Evolutionary conservation across 257 asterid genomes (phyloP).

Genomic region (Agastache rugosa): DNA sequence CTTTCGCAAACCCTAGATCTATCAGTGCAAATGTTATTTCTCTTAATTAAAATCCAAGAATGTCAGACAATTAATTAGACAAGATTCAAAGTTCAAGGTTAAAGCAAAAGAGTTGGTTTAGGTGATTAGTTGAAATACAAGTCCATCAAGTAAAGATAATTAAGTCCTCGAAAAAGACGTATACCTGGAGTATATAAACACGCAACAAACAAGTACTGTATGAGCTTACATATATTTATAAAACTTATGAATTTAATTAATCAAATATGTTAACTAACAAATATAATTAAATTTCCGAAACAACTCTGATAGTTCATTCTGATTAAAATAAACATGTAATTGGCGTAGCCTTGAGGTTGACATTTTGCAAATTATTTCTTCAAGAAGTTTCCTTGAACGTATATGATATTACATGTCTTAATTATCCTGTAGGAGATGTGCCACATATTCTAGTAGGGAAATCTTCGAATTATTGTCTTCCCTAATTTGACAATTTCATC

Average conservation of each 20-base stretch:
- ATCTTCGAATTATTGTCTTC: neutral
- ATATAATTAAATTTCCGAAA: neutral
- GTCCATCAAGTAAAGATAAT: no score
- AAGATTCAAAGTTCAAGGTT: no score
- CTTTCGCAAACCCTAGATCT: no score
- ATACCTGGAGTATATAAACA: neutral
- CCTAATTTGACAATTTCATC: neutral
- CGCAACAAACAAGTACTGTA: conserved; percentile 17
- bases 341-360: conserved; percentile 7
- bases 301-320: neutral
- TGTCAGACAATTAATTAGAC: no score
- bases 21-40: no score
- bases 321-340: neutral
- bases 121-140: no score
- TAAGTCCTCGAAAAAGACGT: conserved; percentile 20
- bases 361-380: neutral
- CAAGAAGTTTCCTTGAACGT: conserved; percentile 6
- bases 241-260: neutral
- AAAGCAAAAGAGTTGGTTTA: no score
- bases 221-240: neutral
- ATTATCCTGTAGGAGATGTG: neutral
- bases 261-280: conserved; percentile 19
- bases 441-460: neutral
- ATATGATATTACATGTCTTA: neutral
- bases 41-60: no score